Evolutionary conservation across 306 rosid genomes (phyloP).

Genomic region (Sicyos baderoa): DNA sequence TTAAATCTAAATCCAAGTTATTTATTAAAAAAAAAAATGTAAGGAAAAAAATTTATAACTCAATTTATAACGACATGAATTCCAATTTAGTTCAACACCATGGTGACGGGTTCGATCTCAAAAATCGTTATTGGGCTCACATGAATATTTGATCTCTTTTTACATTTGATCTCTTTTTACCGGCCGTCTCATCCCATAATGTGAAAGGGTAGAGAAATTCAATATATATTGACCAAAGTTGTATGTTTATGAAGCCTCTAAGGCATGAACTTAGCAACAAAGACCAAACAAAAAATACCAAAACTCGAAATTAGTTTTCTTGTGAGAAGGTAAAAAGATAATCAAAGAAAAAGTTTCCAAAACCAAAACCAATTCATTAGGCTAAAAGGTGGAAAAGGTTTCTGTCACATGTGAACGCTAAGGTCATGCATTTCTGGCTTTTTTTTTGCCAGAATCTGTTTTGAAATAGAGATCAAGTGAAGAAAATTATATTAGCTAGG

Average conservation of each 20-base stretch:
- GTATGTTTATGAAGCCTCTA: not conserved
- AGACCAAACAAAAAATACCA: not conserved
- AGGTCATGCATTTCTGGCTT: constrained; percentile 6
- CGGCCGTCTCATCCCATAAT: not conserved
- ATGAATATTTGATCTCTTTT: too few species aligned
- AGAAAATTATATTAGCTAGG: not conserved
- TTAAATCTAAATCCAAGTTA: too few species aligned
- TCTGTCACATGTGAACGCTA: constrained; percentile 14
- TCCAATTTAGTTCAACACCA: too few species aligned
- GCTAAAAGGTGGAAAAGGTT: not conserved
- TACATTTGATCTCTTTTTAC: too few species aligned
- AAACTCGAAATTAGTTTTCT: not conserved
- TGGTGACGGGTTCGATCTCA: too few species aligned
- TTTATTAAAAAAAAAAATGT: too few species aligned
- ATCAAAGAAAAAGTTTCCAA: not conserved
- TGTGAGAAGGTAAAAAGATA: not conserved
- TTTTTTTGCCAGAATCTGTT: constrained; percentile 4
- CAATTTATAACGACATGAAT: too few species aligned
- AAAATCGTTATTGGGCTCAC: too few species aligned
- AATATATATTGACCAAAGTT: not conserved
- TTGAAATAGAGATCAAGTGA: not conserved
- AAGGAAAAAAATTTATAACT: too few species aligned
- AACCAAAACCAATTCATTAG: not conserved
- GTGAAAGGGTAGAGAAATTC: not conserved
- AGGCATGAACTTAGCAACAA: constrained; percentile 2